Conservation (phyloP, 495 filamentous ascomycete species). For the Aspergillus ellipticus region DNA sequence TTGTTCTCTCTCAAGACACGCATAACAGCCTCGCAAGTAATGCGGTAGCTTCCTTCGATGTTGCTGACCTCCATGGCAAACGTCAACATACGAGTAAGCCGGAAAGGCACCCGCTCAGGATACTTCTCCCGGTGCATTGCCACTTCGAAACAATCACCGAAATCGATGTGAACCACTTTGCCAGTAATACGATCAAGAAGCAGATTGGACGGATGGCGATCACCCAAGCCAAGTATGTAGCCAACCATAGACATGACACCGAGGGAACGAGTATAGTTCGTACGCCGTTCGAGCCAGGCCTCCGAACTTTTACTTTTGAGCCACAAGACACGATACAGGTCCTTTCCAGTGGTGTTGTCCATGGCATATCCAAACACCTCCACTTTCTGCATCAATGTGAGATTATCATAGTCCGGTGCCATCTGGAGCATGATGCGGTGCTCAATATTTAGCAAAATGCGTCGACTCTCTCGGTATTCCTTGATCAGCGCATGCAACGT, state of each 20-base stretch:
- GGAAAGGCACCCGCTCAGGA: slow-evolving; percentile 94
- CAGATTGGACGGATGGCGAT: slow-evolving; percentile 94
- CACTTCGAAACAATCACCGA: slow-evolving; percentile 98
- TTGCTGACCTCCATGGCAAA: slow-evolving; percentile 99
- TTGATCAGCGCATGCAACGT: slow-evolving; percentile 94
- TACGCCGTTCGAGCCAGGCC: slow-evolving; percentile 92
- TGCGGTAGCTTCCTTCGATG: slow-evolving; percentile 96
- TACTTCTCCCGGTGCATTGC: slow-evolving; percentile 99
- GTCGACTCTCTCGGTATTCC: slow-evolving; percentile 93
- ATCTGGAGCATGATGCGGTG: slow-evolving; percentile 99
- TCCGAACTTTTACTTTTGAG: slow-evolving; percentile 97
- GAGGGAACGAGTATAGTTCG: slow-evolving; percentile 94
- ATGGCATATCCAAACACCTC: slow-evolving; percentile 98
- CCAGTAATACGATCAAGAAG: slow-evolving; percentile 95
- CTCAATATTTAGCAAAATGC: slow-evolving; percentile 97
- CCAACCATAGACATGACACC: slow-evolving; percentile 99
- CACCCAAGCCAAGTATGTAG: slow-evolving; percentile 94
- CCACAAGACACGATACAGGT: slow-evolving; percentile 97
- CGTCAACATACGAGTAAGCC: slow-evolving; percentile 95
- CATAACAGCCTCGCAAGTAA: slow-evolving; percentile 98
- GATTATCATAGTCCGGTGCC: slow-evolving; percentile 97
- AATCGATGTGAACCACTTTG: slow-evolving; percentile 97
- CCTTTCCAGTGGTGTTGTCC: slow-evolving; percentile 98
- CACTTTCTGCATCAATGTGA: slow-evolving; percentile 99
- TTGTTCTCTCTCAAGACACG: slow-evolving; percentile 94